phyloP scores from a whole-genome alignment of 2,329 filamentous ascomycete species.

The Corynespora cassiicola region DNA sequence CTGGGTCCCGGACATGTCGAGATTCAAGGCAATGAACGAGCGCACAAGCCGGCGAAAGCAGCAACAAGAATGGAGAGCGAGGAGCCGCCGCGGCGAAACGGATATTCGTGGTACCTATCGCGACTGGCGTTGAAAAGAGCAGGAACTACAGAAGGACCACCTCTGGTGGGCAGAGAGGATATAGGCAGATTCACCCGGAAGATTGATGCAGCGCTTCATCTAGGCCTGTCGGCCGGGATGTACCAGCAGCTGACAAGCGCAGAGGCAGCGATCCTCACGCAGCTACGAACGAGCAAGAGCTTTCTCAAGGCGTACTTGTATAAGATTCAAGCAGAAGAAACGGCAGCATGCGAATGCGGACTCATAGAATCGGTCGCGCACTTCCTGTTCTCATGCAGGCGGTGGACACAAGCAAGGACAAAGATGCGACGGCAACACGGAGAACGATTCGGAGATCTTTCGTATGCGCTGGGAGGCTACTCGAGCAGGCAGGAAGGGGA shows the following conservation, averaged over 20 bases:
- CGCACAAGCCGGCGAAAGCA: slow-evolving; percentile 15
- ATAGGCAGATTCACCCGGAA: slow-evolving; percentile 20
- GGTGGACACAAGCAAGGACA: slow-evolving; percentile 6
- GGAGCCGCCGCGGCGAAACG: slow-evolving; percentile 13
- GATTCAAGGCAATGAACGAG: slow-evolving; percentile 19
- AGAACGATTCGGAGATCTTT: slow-evolving; percentile 7
- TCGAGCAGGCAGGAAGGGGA: slow-evolving; percentile 14
- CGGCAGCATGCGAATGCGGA: slow-evolving; percentile 16
- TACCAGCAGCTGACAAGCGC: slow-evolving; percentile 19
- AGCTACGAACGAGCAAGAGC: slow-evolving; percentile 18
- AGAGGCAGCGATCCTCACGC: slow-evolving; percentile 22
- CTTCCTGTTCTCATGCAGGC: slow-evolving; percentile 18
- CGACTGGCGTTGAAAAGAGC: slow-evolving; percentile 13
- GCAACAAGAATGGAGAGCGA: slow-evolving; percentile 17
- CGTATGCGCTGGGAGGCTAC: slow-evolving; percentile 6
- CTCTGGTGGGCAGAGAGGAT: slow-evolving; percentile 1
- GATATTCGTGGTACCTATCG: slow-evolving; percentile 15
- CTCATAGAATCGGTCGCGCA: slow-evolving; percentile 15
- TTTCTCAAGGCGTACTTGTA: slow-evolving; percentile 19
- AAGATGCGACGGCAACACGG: slow-evolving; percentile 7
- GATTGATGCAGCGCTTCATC: slow-evolving; percentile 21
- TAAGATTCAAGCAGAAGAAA: slow-evolving; percentile 18
- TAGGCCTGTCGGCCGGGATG: slow-evolving; percentile 19
- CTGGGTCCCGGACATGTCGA: slow-evolving; percentile 20
- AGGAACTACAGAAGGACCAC: slow-evolving; percentile 5